Evolutionary conservation across 352 stramenopile genomes (phyloP).

Genomic region (Chrysophaeum taylorii): DNA sequence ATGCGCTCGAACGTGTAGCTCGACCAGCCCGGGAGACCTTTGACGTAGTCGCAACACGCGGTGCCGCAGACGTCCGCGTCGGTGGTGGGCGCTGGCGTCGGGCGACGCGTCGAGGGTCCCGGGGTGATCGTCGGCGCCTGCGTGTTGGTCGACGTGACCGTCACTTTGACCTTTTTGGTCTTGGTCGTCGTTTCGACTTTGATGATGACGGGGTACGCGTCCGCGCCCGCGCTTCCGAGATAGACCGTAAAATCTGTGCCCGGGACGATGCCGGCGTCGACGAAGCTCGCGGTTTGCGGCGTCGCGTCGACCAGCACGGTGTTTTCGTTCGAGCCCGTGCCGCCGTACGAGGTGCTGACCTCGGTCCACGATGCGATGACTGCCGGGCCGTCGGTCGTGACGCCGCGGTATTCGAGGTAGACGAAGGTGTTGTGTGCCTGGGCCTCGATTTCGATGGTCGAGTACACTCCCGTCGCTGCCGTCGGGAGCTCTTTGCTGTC

Average conservation of each 20-base stretch:
- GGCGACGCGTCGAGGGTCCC: not conserved
- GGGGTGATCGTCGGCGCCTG: not conserved
- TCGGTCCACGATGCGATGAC: not conserved
- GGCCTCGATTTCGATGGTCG: not conserved
- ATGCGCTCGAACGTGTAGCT: too few species aligned
- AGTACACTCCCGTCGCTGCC: not conserved
- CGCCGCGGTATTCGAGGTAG: not conserved
- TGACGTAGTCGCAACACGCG: not conserved
- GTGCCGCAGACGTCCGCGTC: not conserved
- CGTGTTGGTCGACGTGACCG: not conserved
- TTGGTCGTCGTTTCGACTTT: too few species aligned
- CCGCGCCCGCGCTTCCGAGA: not conserved
- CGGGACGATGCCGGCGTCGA: not conserved
- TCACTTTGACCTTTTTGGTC: too few species aligned
- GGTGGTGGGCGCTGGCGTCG: not conserved
- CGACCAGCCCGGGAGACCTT: too few species aligned
- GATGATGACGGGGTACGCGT: too few species aligned
- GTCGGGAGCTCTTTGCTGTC: too few species aligned
- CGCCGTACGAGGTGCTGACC: not conserved
- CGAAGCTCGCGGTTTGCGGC: not conserved
- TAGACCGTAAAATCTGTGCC: not conserved
- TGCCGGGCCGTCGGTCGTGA: not conserved
- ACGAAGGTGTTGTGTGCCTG: not conserved
- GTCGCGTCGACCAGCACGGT: not conserved
- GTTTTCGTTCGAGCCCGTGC: not conserved